Evolutionary conservation across 169 alveolate species (phyloP), one percentile per base, ranked within the genome.

Genomic region (Fabrea salina): DNA sequence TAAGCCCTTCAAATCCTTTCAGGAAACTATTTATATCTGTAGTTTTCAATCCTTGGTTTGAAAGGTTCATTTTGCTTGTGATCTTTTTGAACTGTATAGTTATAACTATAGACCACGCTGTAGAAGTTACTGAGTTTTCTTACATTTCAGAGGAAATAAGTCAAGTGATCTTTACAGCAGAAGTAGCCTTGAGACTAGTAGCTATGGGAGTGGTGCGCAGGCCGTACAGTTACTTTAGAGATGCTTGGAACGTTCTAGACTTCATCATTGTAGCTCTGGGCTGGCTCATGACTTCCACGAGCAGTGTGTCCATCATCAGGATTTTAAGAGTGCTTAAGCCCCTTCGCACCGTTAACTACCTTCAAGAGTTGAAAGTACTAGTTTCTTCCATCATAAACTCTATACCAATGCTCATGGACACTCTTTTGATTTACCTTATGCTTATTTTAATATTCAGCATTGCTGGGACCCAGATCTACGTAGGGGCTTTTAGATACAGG

Each of bases 181-280:
- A 81, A 66, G 32, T 40, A 25, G 8, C 74, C 19, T 32, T 81
- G 4, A 81, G 58, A 74, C 53, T 81, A 7, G 58, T 82, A 11
- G 86, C 88, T 3, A 41, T 71, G 64, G 91, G 91, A 7, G 71
- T 89, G 50, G 67, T 82, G 1, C 35, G 61, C 0, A 91, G 84
- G 8, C 57, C 80, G 5, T 22, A 79, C 8, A 56, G 94, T 32
- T 92, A 92, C 56, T 75, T 92, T 43, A 71, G 88, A 76, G 96
- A 92, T 77, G 80, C 85, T 11, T 92, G 94, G 92, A 89, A 89
- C 67, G 32, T 82, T 25, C 51, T 89, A 4, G 96, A 92, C 71
- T 92, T 92, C 67, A 33, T 83, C 4, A 92, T 92, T 5, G 93
- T 92, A 50, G n/a, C 72, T 19, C 25, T 74, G 11, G 85, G 89